These are phyloP conservation scores for Spergularia bocconei DNA, from an alignment of 148 eudicot genomes.

Conservation along the genomic window DNA sequence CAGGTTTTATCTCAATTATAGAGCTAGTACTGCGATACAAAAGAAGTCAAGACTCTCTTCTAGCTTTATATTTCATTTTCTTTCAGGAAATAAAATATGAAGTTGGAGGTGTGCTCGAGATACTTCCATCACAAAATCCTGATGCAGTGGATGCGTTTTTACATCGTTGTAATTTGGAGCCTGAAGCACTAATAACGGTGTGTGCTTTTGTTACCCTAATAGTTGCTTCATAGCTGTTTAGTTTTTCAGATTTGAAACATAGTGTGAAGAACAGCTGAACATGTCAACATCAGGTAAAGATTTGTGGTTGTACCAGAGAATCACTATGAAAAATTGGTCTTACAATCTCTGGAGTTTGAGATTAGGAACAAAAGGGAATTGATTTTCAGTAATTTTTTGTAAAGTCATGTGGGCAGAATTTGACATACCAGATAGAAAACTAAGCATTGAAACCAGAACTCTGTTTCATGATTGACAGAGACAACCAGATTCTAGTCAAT, in stretches of 20 bases:
- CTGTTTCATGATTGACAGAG: no score
- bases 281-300: not conserved
- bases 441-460: not conserved
- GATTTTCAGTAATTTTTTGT: not conserved
- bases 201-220: slow-evolving; percentile 21
- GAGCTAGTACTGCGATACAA: not conserved
- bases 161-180: slow-evolving; percentile 68
- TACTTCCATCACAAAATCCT: slow-evolving; percentile 83
- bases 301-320: not conserved
- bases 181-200: slow-evolving; percentile 75
- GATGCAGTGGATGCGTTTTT: slow-evolving; percentile 78
- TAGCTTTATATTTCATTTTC: slow-evolving; percentile 1
- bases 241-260: not conserved
- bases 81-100: slow-evolving; percentile 70
- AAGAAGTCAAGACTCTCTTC: not conserved
- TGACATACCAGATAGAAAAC: no score
- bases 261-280: not conserved
- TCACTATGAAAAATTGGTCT: not conserved
- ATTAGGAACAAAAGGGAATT: not conserved
- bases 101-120: slow-evolving; percentile 86
- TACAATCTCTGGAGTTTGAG: not conserved
- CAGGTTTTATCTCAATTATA: not conserved
- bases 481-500: not conserved
- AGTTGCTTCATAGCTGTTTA: not conserved
- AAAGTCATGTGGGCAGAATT: slow-evolving; percentile 3